Conservation (phyloP, 208 protist genomes). For the Leishmania arabica region DNA sequence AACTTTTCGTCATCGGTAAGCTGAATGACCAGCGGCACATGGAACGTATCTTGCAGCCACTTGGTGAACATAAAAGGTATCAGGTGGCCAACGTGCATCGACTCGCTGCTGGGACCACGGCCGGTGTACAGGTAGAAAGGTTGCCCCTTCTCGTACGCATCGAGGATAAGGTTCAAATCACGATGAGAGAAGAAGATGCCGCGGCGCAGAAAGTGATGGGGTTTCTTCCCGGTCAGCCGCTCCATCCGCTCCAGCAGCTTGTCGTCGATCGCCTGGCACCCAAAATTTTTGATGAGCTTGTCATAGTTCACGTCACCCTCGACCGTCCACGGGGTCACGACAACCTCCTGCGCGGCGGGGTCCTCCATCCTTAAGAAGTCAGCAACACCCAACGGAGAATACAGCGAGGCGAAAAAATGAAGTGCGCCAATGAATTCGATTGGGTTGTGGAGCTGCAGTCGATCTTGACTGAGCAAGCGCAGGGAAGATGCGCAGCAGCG, state of each 20-base stretch:
- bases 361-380: conserved; percentile 1
- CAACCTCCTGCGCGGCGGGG: conserved; percentile 29
- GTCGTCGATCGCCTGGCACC: conserved; percentile 83
- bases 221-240: conserved; percentile 78
- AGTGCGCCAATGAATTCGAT: neutral
- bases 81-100: conserved; percentile 99
- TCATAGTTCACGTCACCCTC: conserved; percentile 95
- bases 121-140: conserved; percentile 99
- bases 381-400: too few species aligned
- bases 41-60: conserved; percentile 99
- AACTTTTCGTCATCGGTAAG: conserved; percentile 99
- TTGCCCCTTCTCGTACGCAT: conserved; percentile 95
- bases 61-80: conserved; percentile 99
- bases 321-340: conserved; percentile 93
- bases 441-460: neutral
- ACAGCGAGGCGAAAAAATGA: neutral
- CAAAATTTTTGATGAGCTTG: conserved; percentile 94
- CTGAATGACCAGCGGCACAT: conserved; percentile 99
- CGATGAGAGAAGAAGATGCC: conserved; percentile 99
- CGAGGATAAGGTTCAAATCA: conserved; percentile 97
- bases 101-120: conserved; percentile 97
- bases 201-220: conserved; percentile 91
- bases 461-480: neutral
- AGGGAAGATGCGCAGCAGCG: neutral
- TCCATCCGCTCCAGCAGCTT: conserved; percentile 89